These are phyloP conservation scores for Zygoascus sp. DNA, from an alignment of 1,139 yeast genomes.

Conservation along the genomic window DNA sequence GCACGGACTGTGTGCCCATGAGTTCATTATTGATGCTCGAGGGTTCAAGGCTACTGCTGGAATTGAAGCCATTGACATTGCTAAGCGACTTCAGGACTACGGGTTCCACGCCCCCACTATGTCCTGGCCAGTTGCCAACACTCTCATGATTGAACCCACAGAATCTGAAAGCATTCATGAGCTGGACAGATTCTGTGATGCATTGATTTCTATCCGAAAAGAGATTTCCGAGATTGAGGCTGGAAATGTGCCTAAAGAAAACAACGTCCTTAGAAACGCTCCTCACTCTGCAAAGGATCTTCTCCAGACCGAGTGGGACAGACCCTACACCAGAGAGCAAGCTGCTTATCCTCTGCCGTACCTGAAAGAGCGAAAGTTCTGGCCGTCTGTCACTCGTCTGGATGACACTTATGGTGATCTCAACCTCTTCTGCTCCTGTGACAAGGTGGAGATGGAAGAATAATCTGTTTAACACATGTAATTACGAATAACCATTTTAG, in stretches of 20 bases:
- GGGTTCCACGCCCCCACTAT: conserved; percentile 99
- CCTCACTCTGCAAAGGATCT: conserved; percentile 88
- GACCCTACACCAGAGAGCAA: conserved; percentile 88
- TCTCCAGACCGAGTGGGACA: conserved; percentile 61
- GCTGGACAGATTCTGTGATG: conserved; percentile 83
- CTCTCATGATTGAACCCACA: conserved; percentile 97
- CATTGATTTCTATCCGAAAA: conserved; percentile 73
- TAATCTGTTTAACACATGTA: background rate
- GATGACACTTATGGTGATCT: conserved; percentile 94
- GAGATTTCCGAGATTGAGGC: conserved; percentile 77
- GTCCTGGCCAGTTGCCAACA: conserved; percentile 98
- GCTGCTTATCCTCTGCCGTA: conserved; percentile 88
- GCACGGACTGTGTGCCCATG: conserved; percentile 88
- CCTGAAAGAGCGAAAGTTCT: conserved; percentile 71
- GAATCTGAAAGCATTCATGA: conserved; percentile 88
- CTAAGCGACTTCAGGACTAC: conserved; percentile 94
- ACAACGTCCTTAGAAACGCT: conserved; percentile 76
- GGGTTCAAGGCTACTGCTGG: conserved; percentile 71
- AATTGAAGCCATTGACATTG: conserved; percentile 91
- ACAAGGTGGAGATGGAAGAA: conserved; percentile 26
- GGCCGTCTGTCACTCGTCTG: conserved; percentile 92
- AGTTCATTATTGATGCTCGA: conserved; percentile 86
- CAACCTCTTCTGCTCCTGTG: conserved; percentile 88
- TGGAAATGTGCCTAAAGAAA: conserved; percentile 55
- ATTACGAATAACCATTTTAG: background rate